A percentile compares a stretch with the other conserved stretches of the same genome.
Conservation (phyloP, 139 green algal species). For the Chlorella sp. region DNA sequence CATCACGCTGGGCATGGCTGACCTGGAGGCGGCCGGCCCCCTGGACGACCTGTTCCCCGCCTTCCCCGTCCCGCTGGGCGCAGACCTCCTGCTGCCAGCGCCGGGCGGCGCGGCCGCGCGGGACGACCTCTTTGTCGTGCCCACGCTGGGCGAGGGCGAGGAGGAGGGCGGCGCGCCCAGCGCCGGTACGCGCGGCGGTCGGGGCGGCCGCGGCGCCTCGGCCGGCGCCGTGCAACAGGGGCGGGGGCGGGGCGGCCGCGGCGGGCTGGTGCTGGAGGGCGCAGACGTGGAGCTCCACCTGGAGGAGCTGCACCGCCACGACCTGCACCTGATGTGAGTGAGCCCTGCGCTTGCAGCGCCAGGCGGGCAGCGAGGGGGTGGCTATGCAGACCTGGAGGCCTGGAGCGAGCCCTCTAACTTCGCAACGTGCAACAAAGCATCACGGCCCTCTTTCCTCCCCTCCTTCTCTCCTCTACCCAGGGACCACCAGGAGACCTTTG, state of each 20-base stretch:
- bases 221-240: background rate
- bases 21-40: constrained; percentile 19
- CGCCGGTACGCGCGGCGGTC: background rate
- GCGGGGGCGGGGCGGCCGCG: background rate
- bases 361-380: background rate
- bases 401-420: background rate
- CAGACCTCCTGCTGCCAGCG: background rate
- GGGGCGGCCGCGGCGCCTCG: background rate
- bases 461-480: constrained; percentile 1
- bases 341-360: background rate
- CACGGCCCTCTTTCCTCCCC: background rate
- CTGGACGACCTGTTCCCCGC: constrained; percentile 16
- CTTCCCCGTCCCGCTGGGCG: background rate
- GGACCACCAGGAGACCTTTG: constrained; percentile 19
- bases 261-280: constrained; percentile 8
- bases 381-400: background rate
- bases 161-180: background rate
- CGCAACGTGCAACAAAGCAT: background rate
- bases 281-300: constrained; percentile 1
- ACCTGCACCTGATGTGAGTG: constrained; percentile 13
- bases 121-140: constrained; percentile 61
- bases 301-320: constrained; percentile 12
- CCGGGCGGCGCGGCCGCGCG: background rate
- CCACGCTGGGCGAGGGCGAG: constrained; percentile 23
- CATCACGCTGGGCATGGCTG: constrained; percentile 50